These are phyloP conservation scores for Sonneratia caseolaris DNA, from an alignment of 345 rosid genomes.

Conservation along the genomic window DNA sequence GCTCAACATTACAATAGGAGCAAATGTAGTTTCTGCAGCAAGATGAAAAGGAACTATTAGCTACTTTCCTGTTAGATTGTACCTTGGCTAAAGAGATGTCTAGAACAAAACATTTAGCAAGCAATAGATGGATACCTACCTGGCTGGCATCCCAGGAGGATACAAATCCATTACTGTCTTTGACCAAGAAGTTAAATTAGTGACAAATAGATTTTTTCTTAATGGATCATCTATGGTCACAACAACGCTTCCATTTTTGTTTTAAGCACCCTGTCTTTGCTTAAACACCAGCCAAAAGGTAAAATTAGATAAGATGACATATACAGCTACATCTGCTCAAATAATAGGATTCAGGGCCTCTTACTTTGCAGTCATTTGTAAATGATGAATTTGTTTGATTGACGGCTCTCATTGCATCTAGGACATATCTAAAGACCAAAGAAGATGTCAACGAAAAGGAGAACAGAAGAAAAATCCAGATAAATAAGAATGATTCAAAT, in stretches of 20 bases:
- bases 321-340: too few species aligned
- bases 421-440: constrained; percentile 37
- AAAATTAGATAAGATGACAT: neutral
- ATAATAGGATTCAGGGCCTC: constrained; percentile 10
- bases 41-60: constrained; percentile 4
- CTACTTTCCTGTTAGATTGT: neutral
- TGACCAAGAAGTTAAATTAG: constrained; percentile 51
- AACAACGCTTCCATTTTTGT: constrained; percentile 44
- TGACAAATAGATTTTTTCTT: constrained; percentile 26
- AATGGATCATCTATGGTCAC: constrained; percentile 36
- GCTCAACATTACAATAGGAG: constrained; percentile 73
- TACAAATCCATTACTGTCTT: constrained; percentile 76
- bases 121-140: constrained; percentile 30
- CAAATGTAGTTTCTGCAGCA: constrained; percentile 60
- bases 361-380: constrained; percentile 39
- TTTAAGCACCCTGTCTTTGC: constrained; percentile 92
- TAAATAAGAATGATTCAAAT: neutral
- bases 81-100: neutral
- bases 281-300: constrained; percentile 37
- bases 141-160: constrained; percentile 53
- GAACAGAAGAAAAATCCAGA: neutral
- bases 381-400: constrained; percentile 25
- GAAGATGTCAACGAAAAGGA: constrained; percentile 10
- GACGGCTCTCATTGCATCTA: constrained; percentile 51
- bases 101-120: neutral